Percentiles rank a stretch among this genome's conserved stretches.
Conservation (phyloP, 352 stramenopile genomes). For the Pythium aquatile region DNA sequence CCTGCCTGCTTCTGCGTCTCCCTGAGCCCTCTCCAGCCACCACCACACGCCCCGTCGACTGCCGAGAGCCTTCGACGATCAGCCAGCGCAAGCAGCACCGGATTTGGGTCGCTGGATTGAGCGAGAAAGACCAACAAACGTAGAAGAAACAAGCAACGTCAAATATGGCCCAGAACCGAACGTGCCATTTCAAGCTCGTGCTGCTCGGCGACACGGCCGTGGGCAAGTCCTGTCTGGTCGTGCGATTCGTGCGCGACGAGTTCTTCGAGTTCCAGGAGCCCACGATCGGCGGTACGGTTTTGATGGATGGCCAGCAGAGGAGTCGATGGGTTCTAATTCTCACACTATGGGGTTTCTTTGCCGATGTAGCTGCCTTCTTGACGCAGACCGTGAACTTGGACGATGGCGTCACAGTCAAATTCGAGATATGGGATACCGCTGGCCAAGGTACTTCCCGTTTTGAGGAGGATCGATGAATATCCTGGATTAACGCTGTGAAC, state of each 20-base stretch:
- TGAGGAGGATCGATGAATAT: background rate
- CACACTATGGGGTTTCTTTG: background rate
- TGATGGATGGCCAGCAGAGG: background rate
- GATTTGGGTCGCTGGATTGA: background rate
- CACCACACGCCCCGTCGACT: slow-evolving; percentile 1
- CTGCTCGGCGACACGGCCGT: slow-evolving; percentile 99
- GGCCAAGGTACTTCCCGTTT: slow-evolving; percentile 77
- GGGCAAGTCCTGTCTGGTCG: slow-evolving; percentile 99
- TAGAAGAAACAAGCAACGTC: slow-evolving; percentile 16
- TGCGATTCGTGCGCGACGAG: slow-evolving; percentile 98
- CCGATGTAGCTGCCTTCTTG: slow-evolving; percentile 92
- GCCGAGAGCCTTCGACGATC: background rate
- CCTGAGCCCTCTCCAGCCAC: background rate
- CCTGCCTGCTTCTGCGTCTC: background rate
- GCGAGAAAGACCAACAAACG: slow-evolving; percentile 6
- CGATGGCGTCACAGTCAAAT: slow-evolving; percentile 98
- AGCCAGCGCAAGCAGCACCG: background rate
- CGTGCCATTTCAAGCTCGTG: slow-evolving; percentile 99
- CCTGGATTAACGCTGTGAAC: background rate
- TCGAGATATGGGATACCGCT: slow-evolving; percentile 99
- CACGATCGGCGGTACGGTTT: slow-evolving; percentile 89
- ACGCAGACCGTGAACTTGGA: slow-evolving; percentile 98
- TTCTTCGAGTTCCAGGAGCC: slow-evolving; percentile 99
- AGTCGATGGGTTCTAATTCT: background rate
- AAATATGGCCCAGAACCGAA: slow-evolving; percentile 80